phyloP scores from a whole-genome alignment of 1,284 basidiomycete genomes.

The Cryptococcus deneoformans region DNA sequence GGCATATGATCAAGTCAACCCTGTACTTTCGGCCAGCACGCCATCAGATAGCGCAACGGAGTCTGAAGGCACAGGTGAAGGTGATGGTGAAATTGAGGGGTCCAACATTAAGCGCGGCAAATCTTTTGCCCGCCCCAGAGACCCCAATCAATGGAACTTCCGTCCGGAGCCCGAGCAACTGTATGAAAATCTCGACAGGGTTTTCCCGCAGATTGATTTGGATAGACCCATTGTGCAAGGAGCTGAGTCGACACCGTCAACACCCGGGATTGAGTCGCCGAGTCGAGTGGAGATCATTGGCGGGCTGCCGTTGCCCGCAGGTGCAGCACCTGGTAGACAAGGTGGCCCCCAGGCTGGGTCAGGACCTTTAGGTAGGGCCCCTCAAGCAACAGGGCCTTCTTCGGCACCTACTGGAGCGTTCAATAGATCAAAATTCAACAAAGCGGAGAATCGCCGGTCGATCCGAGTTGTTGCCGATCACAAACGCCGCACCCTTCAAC shows the following conservation, averaged over 20 bases:
- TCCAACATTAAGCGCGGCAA: slow-evolving; percentile 23
- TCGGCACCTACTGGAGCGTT: slow-evolving; percentile 1
- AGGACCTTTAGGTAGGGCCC: background rate
- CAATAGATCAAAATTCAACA: slow-evolving; percentile 27
- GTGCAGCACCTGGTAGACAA: background rate
- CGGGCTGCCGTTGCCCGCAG: slow-evolving; percentile 34
- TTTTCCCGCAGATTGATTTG: slow-evolving; percentile 95
- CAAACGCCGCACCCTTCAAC: slow-evolving; percentile 46
- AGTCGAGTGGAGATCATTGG: slow-evolving; percentile 29
- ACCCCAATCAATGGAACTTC: slow-evolving; percentile 62
- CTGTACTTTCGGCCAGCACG: slow-evolving; percentile 15
- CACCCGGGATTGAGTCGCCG: slow-evolving; percentile 49
- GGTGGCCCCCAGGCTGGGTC: background rate
- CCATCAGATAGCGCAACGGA: slow-evolving; percentile 33
- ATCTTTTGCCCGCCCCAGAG: slow-evolving; percentile 38
- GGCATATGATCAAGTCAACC: background rate
- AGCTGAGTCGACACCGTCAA: slow-evolving; percentile 62
- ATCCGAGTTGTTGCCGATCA: slow-evolving; percentile 80
- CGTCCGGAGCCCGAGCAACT: slow-evolving; percentile 92
- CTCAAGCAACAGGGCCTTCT: background rate
- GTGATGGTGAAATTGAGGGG: slow-evolving; percentile 1
- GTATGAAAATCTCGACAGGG: slow-evolving; percentile 88
- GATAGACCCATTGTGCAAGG: slow-evolving; percentile 93
- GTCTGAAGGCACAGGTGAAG: slow-evolving; percentile 24
- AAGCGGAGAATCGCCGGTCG: slow-evolving; percentile 61